Base-by-base conservation (phyloP, 2,329 filamentous ascomycete species). In the Pseudocercospora ulei region DNA sequence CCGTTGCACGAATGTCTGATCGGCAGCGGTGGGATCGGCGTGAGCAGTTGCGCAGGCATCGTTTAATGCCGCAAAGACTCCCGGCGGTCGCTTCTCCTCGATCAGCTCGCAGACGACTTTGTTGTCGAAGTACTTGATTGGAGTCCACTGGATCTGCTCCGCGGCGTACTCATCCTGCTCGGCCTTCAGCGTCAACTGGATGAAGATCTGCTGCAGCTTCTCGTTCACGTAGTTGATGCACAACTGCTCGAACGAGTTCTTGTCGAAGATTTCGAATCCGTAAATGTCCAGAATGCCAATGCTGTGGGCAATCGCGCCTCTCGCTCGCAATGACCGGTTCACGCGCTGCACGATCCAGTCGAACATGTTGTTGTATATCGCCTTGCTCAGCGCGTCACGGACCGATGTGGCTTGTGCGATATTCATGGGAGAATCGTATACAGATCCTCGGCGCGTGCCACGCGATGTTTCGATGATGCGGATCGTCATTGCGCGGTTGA, bases 141-240 rank as follows among this genome's bases (percentile, higher is more conserved):
- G 90, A 0, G 87, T 95, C 90, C 90, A 98, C 59, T 93, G 79
- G 58, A 98, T 98, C 68, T 96, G 80, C 63, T 98, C 90, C 33
- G 83, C 73, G 9, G 82, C 85, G 57, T 98, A 98, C 62, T 98
- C 90, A 53, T 98, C 90, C 65, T 98, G 90, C 62, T 98, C 90
- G 0, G 90, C 81, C 68, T 94, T 94, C 47, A 98, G 65, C 0
- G 90, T 98, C 53, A 98, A 70, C 63, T 98, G 90, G 52, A 98
- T 98, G 60, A 98, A 98, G 56, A 98, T 96, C 59, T 98, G 90
- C 64, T 98, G 90, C 41, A 98, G 69, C 65, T 98, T 98, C 66
- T 98, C 90, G 63, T 98, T 98, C 58, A 96, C 92, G 58, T 96
- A 98, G 68, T 98, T 98, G 72, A 98, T 98, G 65, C 90, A 98